phyloP scores from a whole-genome alignment of 768 basidiomycete species.

The Trichaptum fuscoviolaceum region DNA sequence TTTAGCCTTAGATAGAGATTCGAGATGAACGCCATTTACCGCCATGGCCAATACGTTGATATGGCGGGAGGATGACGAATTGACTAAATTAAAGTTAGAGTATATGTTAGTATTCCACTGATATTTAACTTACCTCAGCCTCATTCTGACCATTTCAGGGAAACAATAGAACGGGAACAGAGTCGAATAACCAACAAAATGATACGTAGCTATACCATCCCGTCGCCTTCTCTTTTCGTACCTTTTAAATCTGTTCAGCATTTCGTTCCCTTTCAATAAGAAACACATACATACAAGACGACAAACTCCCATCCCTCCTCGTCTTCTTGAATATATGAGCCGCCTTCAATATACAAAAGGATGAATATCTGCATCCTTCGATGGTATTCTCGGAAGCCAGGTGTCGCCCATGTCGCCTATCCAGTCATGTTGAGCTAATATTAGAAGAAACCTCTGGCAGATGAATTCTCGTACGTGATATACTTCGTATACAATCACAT shows the following conservation, averaged over 20 bases:
- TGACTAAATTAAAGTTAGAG: slow-evolving; percentile 46
- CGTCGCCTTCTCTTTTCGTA: slow-evolving; percentile 78
- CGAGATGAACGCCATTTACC: slow-evolving; percentile 38
- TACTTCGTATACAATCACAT: slow-evolving; percentile 75
- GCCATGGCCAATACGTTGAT: slow-evolving; percentile 86
- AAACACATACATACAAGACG: slow-evolving; percentile 54
- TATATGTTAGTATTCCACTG: too few species aligned
- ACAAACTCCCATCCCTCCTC: slow-evolving; percentile 95
- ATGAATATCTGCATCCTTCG: slow-evolving; percentile 92
- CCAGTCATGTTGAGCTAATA: slow-evolving; percentile 7
- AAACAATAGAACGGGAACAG: slow-evolving; percentile 95
- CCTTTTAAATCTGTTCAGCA: slow-evolving; percentile 31
- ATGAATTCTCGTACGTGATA: slow-evolving; percentile 65
- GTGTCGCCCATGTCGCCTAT: slow-evolving; percentile 78
- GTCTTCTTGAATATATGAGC: slow-evolving; percentile 90
- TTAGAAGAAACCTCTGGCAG: slow-evolving; percentile 2
- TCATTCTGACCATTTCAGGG: slow-evolving; percentile 82
- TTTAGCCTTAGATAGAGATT: not conserved
- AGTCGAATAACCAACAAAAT: slow-evolving; percentile 92
- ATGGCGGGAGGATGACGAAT: slow-evolving; percentile 89
- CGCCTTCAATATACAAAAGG: slow-evolving; percentile 90
- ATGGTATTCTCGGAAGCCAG: slow-evolving; percentile 90
- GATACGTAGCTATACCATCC: slow-evolving; percentile 56
- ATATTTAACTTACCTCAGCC: slow-evolving; percentile 60
- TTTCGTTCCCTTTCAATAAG: not conserved